These are phyloP conservation scores for Didymella glomerata DNA, from an alignment of 2,329 filamentous ascomycete genomes.

Conservation along the genomic window DNA sequence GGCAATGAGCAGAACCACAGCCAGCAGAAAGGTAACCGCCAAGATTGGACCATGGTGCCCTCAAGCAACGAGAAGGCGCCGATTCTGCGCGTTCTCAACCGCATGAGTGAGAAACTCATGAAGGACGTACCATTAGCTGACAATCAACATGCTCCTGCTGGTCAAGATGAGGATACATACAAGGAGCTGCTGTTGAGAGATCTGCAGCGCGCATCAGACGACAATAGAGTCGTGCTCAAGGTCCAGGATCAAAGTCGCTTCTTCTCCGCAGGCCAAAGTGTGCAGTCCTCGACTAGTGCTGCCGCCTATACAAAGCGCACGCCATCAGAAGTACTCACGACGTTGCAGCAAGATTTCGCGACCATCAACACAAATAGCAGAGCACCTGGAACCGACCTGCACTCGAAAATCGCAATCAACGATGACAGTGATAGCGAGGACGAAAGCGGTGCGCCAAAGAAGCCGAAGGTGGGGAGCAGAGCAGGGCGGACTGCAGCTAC, in stretches of 20 bases:
- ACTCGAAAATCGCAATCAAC: slow-evolving; percentile 71
- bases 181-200: slow-evolving; percentile 80
- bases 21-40: slow-evolving; percentile 83
- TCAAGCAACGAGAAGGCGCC: slow-evolving; percentile 77
- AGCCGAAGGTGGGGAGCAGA: slow-evolving; percentile 72
- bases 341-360: slow-evolving; percentile 70
- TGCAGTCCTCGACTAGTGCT: slow-evolving; percentile 58
- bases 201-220: slow-evolving; percentile 75
- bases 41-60: slow-evolving; percentile 89
- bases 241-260: slow-evolving; percentile 88
- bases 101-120: slow-evolving; percentile 91
- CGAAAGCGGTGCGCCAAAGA: slow-evolving; percentile 66
- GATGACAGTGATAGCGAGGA: slow-evolving; percentile 68
- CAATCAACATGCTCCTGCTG: slow-evolving; percentile 69
- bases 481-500: slow-evolving; percentile 71
- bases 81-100: slow-evolving; percentile 89
- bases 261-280: slow-evolving; percentile 65
- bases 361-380: slow-evolving; percentile 49
- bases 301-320: slow-evolving; percentile 73
- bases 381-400: slow-evolving; percentile 61
- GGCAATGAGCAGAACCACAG: slow-evolving; percentile 96
- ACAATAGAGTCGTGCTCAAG: slow-evolving; percentile 82
- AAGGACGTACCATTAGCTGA: slow-evolving; percentile 84
- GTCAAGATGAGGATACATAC: slow-evolving; percentile 76
- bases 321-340: slow-evolving; percentile 71